Conservation (phyloP, 192 early-diverging fungal species). For the Umbelopsis sp. region DNA sequence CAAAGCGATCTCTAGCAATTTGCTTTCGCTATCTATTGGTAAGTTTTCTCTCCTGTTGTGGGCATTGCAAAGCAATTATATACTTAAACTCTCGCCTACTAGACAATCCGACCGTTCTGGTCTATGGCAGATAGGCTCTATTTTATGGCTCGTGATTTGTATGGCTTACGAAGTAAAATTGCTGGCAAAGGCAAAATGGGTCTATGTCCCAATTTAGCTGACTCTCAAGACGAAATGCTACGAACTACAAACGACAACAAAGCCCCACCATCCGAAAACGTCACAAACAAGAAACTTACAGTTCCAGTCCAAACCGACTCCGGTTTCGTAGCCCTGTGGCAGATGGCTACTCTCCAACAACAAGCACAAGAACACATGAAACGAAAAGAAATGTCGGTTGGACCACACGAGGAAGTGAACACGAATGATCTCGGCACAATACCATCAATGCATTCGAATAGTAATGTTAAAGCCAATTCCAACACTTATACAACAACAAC, state of each 20-base stretch:
- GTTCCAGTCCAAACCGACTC: constrained; percentile 22
- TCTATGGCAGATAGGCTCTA: constrained; percentile 53
- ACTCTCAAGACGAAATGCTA: not conserved
- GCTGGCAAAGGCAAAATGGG: not conserved
- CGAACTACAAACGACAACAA: not conserved
- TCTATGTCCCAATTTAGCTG: not conserved
- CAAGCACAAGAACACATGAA: not conserved
- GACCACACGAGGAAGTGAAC: not conserved
- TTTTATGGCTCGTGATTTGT: constrained; percentile 50
- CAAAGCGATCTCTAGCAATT: not conserved
- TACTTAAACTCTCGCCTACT: not conserved
- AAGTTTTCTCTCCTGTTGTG: not conserved
- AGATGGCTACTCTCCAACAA: constrained; percentile 21
- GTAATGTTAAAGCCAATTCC: not conserved
- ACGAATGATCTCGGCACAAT: not conserved
- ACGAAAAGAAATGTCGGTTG: not conserved
- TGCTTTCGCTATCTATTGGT: constrained; percentile 7
- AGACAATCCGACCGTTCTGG: constrained; percentile 49
- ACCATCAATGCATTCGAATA: not conserved
- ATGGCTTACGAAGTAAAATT: constrained; percentile 35
- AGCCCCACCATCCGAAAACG: not conserved
- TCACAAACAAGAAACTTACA: not conserved
- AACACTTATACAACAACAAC: not conserved
- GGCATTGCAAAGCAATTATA: not conserved
- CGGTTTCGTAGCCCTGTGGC: constrained; percentile 21